Conservation (phyloP, 148 eudicot species). For the Euryodendron excelsum region DNA sequence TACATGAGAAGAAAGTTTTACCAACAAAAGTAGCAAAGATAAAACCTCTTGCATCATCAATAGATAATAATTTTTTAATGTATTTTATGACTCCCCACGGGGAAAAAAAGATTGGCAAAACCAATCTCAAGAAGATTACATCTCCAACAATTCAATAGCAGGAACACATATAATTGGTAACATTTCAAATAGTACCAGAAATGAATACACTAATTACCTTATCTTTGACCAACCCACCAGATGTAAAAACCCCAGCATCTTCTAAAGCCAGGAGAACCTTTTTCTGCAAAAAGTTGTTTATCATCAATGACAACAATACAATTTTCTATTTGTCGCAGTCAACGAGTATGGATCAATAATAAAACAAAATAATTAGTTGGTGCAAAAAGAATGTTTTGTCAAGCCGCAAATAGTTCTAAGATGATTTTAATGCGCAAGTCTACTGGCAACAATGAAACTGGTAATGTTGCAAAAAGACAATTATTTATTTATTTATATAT, state of each 20-base stretch:
- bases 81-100: neutral
- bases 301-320: constrained; percentile 9
- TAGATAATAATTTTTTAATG: neutral
- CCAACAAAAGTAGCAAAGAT: neutral
- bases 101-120: neutral
- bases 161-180: neutral
- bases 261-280: constrained; percentile 77
- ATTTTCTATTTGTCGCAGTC: neutral
- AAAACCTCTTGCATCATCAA: neutral
- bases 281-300: constrained; percentile 52
- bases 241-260: constrained; percentile 86
- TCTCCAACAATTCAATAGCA: neutral
- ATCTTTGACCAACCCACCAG: constrained; percentile 86
- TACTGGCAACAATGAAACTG: neutral
- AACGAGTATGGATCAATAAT: neutral
- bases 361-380: neutral
- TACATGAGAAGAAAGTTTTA: too few species aligned
- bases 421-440: neutral
- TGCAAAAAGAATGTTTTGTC: neutral
- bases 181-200: neutral
- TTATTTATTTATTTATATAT: neutral
- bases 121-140: neutral
- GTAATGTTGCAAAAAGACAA: neutral
- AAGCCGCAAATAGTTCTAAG: neutral
- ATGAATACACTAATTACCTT: constrained; percentile 48